These are phyloP conservation scores for Fusarium sp. DNA, from an alignment of 2,329 filamentous ascomycete genomes.

Conservation along the genomic window DNA sequence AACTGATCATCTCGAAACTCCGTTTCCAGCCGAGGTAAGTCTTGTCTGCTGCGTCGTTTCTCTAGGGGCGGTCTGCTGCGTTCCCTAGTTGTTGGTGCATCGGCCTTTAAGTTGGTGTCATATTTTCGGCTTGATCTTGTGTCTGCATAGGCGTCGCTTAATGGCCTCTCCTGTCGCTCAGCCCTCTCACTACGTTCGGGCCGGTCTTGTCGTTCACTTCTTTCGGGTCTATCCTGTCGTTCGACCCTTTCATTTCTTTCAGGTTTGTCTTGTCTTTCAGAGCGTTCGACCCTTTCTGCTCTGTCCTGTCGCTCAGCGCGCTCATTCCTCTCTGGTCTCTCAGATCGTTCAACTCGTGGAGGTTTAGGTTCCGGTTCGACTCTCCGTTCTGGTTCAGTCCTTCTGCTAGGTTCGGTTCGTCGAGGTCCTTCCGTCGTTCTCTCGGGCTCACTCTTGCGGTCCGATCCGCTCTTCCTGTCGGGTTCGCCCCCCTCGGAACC, in stretches of 20 bases:
- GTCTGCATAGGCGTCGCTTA: constrained; percentile 22
- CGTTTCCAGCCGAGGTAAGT: constrained; percentile 61
- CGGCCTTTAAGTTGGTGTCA: constrained; percentile 36
- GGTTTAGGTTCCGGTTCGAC: constrained; percentile 13
- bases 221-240: constrained; percentile 16
- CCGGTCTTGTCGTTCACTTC: constrained; percentile 3
- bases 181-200: constrained; percentile 12
- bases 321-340: not conserved
- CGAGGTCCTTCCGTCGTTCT: constrained; percentile 7
- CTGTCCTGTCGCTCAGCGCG: not conserved
- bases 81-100: constrained; percentile 28
- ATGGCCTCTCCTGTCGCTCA: constrained; percentile 28
- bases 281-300: not conserved
- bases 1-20: constrained; percentile 47
- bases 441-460: constrained; percentile 16
- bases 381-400: constrained; percentile 9
- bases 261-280: constrained; percentile 7
- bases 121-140: constrained; percentile 25
- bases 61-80: constrained; percentile 42
- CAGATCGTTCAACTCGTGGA: constrained; percentile 27
- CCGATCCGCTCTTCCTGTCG: constrained; percentile 39
- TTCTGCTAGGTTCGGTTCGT: constrained; percentile 16
- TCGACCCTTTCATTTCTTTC: constrained; percentile 24
- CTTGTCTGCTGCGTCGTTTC: constrained; percentile 51
- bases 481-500: constrained; percentile 43